Evolutionary conservation across 2,329 filamentous ascomycete species (phyloP), one percentile per base, ranked within the genome.

Genomic region (Alternaria viburni): DNA sequence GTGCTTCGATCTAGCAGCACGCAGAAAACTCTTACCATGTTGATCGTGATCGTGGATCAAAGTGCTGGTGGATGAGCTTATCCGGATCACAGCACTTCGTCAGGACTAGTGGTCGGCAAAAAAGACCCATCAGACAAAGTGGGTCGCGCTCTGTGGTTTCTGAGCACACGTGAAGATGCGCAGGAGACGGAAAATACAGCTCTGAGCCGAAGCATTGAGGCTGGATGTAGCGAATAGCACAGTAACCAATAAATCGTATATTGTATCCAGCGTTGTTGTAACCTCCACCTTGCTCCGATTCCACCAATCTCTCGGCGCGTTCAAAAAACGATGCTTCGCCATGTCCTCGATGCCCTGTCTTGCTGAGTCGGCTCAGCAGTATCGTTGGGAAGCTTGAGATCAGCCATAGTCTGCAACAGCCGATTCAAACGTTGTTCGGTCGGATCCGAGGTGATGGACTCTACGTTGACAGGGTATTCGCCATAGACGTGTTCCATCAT

Each of bases 381-480:
- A 11, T 50, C 26, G 45, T 58, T 43, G 1, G 52, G 47, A 17
- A 17, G 51, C 15, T 47, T 47, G 4, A 45, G 17, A 7, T 51
- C 19, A 36, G 32, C 44, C 56, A 41, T 59, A 15, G 49, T 36
- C 57, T 26, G 17, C 28, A 62, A 54, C 5, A 60, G 19, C n/a
- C 30, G 45, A 32, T 50, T 21, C 8, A 63, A 15, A 12, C 57
- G 50, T n/a, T 15, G 41, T 13, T 57, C 46, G n/a, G n/a, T 54
- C 23, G 77, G 55, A 63, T 63, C 60, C 9, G 23, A 43, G 4
- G 28, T 60, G n/a, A 57, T 60, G n/a, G 15, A 17, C 21, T 59
- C 28, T 25, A 59, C 46, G 17, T 59, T 51, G n/a, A 60, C 56
- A 13, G 45, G 54, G 19, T 54, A 59, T 45, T 51, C 50, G 13